A percentile compares a stretch with the other conserved stretches of the same genome.
phyloP scores from a whole-genome alignment of 2,329 filamentous ascomycete species.

The Phyllachora maydis region DNA sequence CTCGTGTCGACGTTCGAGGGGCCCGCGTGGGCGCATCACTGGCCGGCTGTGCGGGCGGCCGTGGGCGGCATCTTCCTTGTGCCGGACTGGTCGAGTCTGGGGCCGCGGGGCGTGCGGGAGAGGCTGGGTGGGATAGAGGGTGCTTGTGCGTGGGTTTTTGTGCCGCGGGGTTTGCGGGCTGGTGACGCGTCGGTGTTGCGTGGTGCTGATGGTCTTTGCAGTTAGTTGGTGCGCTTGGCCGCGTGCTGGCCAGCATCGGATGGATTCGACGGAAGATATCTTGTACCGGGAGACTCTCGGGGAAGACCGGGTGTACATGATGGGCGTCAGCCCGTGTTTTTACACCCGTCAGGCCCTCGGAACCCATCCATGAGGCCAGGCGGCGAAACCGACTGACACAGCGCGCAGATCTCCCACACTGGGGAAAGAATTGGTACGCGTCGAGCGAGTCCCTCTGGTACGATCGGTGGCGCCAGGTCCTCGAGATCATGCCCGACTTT shows the following conservation, averaged over 20 bases:
- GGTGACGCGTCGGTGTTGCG: neutral
- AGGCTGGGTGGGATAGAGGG: conserved; percentile 8
- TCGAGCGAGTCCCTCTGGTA: conserved; percentile 31
- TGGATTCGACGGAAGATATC: conserved; percentile 16
- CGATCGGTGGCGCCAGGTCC: conserved; percentile 31
- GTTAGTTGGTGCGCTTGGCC: conserved; percentile 30
- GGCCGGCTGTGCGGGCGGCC: conserved; percentile 15
- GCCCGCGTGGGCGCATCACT: conserved; percentile 17
- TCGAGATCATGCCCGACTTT: conserved; percentile 25
- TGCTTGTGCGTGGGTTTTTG: conserved; percentile 5
- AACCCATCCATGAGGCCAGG: conserved; percentile 13
- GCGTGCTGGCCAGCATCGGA: conserved; percentile 13
- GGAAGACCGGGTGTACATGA: conserved; percentile 25
- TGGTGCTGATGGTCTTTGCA: conserved; percentile 3
- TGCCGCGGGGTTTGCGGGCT: neutral
- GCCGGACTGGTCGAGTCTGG: conserved; percentile 24
- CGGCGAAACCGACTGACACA: neutral
- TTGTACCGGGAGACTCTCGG: conserved; percentile 16
- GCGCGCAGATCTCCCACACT: conserved; percentile 7
- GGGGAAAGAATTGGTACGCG: conserved; percentile 34
- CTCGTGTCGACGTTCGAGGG: conserved; percentile 33
- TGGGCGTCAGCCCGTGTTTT: conserved; percentile 19
- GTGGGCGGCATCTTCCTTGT: conserved; percentile 16
- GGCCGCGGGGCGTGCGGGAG: conserved; percentile 10
- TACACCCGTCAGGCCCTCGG: conserved; percentile 19